These are phyloP conservation scores for Heliamphora exappendiculata DNA, from an alignment of 148 eudicot genomes.

Conservation along the genomic window DNA sequence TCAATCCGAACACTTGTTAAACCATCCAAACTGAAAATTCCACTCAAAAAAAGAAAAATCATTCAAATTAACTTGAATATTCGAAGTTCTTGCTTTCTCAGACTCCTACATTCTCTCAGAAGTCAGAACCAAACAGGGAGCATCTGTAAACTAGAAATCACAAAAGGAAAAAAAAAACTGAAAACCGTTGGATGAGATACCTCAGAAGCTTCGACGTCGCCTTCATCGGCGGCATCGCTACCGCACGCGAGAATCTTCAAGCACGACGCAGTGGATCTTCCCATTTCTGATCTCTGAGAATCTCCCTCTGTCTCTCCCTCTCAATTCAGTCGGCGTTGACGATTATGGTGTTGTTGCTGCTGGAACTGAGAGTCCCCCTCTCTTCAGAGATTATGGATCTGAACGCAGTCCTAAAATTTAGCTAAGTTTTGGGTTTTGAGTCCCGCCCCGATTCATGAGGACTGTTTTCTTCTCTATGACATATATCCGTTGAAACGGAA, in stretches of 20 bases:
- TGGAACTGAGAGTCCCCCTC: no score
- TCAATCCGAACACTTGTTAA: not conserved
- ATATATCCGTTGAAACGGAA: conserved; percentile 5
- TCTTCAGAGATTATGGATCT: conserved; percentile 19
- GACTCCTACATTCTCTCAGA: conserved; percentile 2
- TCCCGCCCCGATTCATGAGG: not conserved
- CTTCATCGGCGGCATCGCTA: conserved; percentile 43
- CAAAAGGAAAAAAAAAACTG: no score
- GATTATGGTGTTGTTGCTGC: not conserved
- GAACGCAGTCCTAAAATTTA: conserved; percentile 21
- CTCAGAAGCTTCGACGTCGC: conserved; percentile 43
- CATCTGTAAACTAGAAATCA: not conserved
- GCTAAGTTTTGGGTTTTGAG: conserved; percentile 17
- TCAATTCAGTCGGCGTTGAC: not conserved
- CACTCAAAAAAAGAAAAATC: no score
- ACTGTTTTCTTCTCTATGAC: not conserved
- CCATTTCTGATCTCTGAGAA: conserved; percentile 12
- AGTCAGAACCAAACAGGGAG: not conserved
- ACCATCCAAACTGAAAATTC: no score
- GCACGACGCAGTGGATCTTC: conserved; percentile 48
- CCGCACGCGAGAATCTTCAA: conserved; percentile 79
- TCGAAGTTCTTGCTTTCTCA: not conserved
- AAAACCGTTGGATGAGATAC: conserved; percentile 18
- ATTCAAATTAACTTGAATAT: no score
- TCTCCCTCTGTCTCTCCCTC: conserved; percentile 6